Percentiles rank a stretch among this genome's conserved stretches.
Conservation (phyloP, 2,329 filamentous ascomycete species). For the Ploettnerulaceae sp. region DNA sequence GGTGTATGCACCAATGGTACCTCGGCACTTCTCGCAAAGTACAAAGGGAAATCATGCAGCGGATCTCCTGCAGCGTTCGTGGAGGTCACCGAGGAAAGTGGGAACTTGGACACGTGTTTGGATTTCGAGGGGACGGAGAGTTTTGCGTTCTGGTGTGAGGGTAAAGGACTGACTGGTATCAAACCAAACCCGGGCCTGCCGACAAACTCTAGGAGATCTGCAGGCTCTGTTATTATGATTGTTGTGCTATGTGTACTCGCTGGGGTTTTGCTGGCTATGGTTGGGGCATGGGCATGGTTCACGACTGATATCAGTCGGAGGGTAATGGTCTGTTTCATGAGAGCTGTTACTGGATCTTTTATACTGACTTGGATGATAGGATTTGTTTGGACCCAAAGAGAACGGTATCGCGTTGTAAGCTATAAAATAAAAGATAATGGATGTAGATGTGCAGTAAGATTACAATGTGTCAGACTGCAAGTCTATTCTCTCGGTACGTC, state of each 20-base stretch:
- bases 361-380: not conserved
- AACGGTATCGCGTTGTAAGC: not conserved
- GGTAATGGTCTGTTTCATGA: not conserved
- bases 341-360: no score
- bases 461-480: not conserved
- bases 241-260: not conserved
- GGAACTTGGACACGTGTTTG: not conserved
- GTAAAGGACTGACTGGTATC: not conserved
- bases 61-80: not conserved
- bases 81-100: not conserved
- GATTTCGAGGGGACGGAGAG: conserved; percentile 6
- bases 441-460: not conserved
- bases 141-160: conserved; percentile 15
- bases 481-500: no score
- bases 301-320: not conserved
- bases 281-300: conserved; percentile 2
- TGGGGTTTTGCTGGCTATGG: not conserved
- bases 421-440: not conserved
- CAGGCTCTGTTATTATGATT: not conserved
- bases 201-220: not conserved
- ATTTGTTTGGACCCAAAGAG: not conserved
- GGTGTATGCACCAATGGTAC: conserved; percentile 15
- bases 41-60: conserved; percentile 1
- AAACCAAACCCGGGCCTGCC: not conserved
- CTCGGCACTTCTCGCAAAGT: conserved; percentile 7